Evolutionary conservation across 2,329 filamentous ascomycete genomes (phyloP), one percentile per base, ranked within the genome.

Genomic region (Pezicula radicicola): DNA sequence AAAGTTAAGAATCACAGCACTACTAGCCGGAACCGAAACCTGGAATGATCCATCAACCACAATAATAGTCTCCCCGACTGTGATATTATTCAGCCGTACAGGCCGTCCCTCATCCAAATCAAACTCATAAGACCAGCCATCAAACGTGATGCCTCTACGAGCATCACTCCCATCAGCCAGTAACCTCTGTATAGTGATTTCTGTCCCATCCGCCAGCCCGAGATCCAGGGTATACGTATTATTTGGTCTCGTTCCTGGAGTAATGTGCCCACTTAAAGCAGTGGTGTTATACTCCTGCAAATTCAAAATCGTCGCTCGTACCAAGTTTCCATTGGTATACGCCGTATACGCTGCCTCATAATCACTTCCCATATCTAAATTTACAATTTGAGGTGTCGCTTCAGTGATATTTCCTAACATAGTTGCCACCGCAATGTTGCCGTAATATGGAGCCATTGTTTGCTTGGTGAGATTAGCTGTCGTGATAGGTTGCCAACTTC

Each of bases 401-500:
- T 21, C 8, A 8, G 19, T 45, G 19, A 45, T 28, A 45, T 45
- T 28, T n/a, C 42, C 42, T 16, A 45, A n/a, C 19, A 45, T 27
- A 8, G 42, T 19, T 9, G 42, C 42, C 3, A 45, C 42, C 6
- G 42, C 42, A 5, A 45, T 30, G 40, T 60, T 59, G 6, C 58
- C 60, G 28, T 63, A 63, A 46, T 64, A 64, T 12, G 57, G 45
- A 10, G 59, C 49, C 37, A 56, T 53, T 2, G 52, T 49, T 13
- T 54, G 41, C 1, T 53, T 46, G 6, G 45, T 49, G 8, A 54
- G 55, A 33, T 50, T 46, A 12, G 51, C 52, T 18, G 42, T 52
- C 15, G 37, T 43, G 28, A 60, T 50, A 2, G 62, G 62, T 33
- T 60, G 57, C 62, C 61, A 64, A 12, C 59, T 46, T 9, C 52